A percentile compares a stretch with the other conserved stretches of the same genome.
These are phyloP conservation scores for Trichoderma lentiforme DNA, from an alignment of 2,329 filamentous ascomycete genomes.

Conservation along the genomic window DNA sequence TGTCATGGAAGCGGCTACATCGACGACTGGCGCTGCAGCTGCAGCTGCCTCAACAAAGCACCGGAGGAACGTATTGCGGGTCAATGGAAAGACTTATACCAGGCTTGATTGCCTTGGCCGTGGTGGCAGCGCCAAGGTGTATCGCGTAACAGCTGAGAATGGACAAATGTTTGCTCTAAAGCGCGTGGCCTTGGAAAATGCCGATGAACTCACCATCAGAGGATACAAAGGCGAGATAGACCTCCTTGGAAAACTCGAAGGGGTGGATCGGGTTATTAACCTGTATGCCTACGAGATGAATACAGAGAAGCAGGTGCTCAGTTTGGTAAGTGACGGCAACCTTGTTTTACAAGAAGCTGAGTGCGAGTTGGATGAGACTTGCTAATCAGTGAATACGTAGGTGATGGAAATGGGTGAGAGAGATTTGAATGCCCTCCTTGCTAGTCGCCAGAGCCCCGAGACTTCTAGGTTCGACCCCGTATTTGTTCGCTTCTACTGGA, in stretches of 20 bases:
- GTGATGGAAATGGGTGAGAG: conserved; percentile 97
- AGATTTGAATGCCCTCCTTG: conserved; percentile 83
- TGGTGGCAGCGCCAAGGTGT: conserved; percentile 91
- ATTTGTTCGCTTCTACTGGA: conserved; percentile 98
- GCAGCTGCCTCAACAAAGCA: conserved; percentile 69
- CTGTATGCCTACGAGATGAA: conserved; percentile 93
- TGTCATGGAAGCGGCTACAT: conserved; percentile 85
- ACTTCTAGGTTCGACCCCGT: conserved; percentile 77
- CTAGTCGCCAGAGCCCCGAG: conserved; percentile 66
- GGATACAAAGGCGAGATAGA: conserved; percentile 97
- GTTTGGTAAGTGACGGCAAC: conserved; percentile 60
- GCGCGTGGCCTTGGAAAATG: conserved; percentile 83
- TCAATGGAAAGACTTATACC: conserved; percentile 90
- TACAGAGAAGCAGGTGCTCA: conserved; percentile 82
- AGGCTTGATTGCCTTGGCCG: conserved; percentile 86
- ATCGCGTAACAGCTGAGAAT: conserved; percentile 94
- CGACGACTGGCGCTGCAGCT: conserved; percentile 75
- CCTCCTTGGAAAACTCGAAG: conserved; percentile 73
- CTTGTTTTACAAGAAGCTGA: not conserved
- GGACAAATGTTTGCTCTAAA: conserved; percentile 94
- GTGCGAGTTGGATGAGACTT: not conserved
- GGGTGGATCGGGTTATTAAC: conserved; percentile 85
- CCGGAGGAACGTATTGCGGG: conserved; percentile 76
- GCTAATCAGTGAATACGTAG: conserved; percentile 38
- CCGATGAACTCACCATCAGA: conserved; percentile 76